Evolutionary conservation across 768 basidiomycete species (phyloP), one percentile per base, ranked within the genome.

Genomic region (Ephemerocybe angulata): DNA sequence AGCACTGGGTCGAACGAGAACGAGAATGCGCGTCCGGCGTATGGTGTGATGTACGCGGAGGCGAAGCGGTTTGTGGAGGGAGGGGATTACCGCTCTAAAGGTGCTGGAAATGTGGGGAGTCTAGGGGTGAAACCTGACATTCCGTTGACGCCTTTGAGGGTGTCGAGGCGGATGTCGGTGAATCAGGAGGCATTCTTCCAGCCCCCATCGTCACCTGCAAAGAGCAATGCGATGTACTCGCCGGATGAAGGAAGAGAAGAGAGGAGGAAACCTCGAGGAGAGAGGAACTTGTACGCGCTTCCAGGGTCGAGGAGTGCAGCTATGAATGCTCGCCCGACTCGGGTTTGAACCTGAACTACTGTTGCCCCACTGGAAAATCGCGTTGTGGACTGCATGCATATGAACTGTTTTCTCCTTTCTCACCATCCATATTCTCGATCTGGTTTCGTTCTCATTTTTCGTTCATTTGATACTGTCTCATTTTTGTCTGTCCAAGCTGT

Each of bases 41-140:
- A 50, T 50, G 21, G 25, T 8, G 21, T 31, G 10, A 31, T 50
- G 30, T 50, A 50, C 31, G 48, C 48, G 3, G 48, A 50, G 31
- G 48, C 48, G 8, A 50, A 50, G 48, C 48, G 48, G 48, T 50
- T 50, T 22, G 48, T 50, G 19, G 48, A 50, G 48, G 21, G 28
- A 19, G 30, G 15, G 27, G 24, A 48, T 17, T 17, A 17, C 25
- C 21, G 25, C 43, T 27, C 15, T n/a, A 24, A 2, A 48, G 15
- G 29, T 28, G 15, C 19, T 17, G 28, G 19, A 17, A 17, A 17
- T 10, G 28, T 15, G 30, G 46, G 29, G 19, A 22, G 48, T 19
- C 35, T 50, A 31, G 48, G 48, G 3, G 48, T 50, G 30, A 50
- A 22, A 22, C 35, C 48, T 13, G 48, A 50, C 7, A 50, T 50